Base-by-base conservation (phyloP, 768 basidiomycete genomes). In the Rhodotorula babjevae region DNA sequence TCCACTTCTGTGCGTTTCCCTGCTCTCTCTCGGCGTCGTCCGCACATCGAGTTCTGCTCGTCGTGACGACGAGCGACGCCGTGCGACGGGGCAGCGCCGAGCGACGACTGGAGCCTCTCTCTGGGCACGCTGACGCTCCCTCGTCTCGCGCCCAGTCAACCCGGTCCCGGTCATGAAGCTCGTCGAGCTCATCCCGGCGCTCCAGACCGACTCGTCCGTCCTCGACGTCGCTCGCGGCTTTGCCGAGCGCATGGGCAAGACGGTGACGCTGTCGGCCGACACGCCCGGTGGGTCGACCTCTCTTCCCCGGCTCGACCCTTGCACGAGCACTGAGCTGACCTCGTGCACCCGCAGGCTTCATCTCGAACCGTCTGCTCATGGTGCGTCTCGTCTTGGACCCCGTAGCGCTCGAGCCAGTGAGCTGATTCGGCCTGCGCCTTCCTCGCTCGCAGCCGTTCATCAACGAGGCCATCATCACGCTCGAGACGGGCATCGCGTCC, bases 161-260 rank as follows among this genome's bases (percentile, higher is more conserved):
- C 94, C 94, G 9, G 94, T 96, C 9, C 94, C 94, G 6, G 90
- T 95, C 46, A 96, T 96, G 93, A 91, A 90, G 89, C 83, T 96
- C 12, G 93, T 96, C n/a, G 94, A 98, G 80, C 83, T 98, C 11
- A 96, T 98, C 64, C 87, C 94, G 2, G 93, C 90, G 6, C 85
- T 96, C 16, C 94, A 98, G 87, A 95, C 94, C 4, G 88, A 89
- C 15, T 82, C 84, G 36, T 86, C 88, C 19, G 90, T 90, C 0
- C 84, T 95, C 10, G 87, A 89, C 42, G 84, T 89, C 29, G 88
- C 94, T 15, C 87, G 88, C 18, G 83, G 86, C 5, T 96, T 94
- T 78, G 94, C 94, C 0, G 80, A 86, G 65, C 90, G 92, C 50
- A 95, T 93, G 79, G 92, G 91, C 50, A 98, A 98, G 84, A 89